Percentiles rank a stretch among this genome's conserved stretches.
phyloP scores from a whole-genome alignment of 371 early-diverging fungal genomes.

The Chytridium lagenaria region DNA sequence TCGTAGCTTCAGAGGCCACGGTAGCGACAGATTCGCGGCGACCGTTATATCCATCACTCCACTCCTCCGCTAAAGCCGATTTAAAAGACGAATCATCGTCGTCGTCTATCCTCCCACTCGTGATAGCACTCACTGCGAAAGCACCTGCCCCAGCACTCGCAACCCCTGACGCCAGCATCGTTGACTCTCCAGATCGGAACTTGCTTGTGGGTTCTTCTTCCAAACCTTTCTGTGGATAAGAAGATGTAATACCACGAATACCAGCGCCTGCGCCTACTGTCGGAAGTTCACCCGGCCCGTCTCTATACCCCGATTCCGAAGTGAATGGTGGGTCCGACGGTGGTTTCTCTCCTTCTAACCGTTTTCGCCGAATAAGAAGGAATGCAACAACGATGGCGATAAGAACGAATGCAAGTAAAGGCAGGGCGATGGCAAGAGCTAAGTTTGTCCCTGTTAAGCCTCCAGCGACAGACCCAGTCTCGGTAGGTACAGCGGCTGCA shows the following conservation, averaged over 20 bases:
- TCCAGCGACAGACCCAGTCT: neutral
- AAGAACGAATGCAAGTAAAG: neutral
- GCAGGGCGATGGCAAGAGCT: neutral
- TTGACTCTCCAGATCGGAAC: neutral
- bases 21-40: neutral
- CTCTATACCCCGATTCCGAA: neutral
- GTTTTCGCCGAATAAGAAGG: neutral
- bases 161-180: neutral
- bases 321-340: neutral
- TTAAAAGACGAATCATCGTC: neutral
- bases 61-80: neutral
- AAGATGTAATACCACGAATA: neutral
- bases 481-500: neutral
- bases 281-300: neutral
- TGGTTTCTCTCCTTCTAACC: conserved; percentile 1
- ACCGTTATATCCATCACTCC: neutral
- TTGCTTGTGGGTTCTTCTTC: neutral
- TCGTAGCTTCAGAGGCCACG: conserved; percentile 2
- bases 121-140: neutral
- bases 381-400: neutral
- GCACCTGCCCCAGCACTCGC: neutral
- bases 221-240: neutral
- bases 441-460: conserved; percentile 5
- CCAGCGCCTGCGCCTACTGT: neutral
- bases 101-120: neutral